Percentiles rank a stretch among this genome's conserved stretches.
Evolutionary conservation across 2,329 filamentous ascomycete genomes (phyloP).

Genomic region (Phoma sp.): DNA sequence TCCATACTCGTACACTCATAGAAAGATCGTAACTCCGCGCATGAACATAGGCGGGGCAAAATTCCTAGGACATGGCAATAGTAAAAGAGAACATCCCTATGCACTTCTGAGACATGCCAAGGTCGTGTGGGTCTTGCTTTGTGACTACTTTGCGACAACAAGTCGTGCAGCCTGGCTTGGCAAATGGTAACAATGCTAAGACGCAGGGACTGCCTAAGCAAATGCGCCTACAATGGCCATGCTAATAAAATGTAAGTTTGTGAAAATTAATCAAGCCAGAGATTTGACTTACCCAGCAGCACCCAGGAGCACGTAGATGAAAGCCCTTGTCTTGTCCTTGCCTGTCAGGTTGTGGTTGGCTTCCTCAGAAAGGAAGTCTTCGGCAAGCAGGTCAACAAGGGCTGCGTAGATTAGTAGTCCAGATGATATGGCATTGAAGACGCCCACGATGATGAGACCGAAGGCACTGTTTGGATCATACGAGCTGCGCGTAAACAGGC

Average conservation of each 20-base stretch:
- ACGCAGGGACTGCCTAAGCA: slow-evolving; percentile 29
- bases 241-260: slow-evolving; percentile 20
- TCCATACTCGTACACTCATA: slow-evolving; percentile 29
- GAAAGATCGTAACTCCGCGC: slow-evolving; percentile 17
- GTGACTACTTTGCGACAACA: not conserved
- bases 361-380: slow-evolving; percentile 67
- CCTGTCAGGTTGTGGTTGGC: slow-evolving; percentile 57
- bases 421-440: slow-evolving; percentile 72
- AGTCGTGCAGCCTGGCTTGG: not conserved
- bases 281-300: slow-evolving; percentile 37
- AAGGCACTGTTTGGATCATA: slow-evolving; percentile 71
- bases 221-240: slow-evolving; percentile 50
- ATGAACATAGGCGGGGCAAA: not conserved
- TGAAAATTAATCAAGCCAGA: too few relatives aligned
- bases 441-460: slow-evolving; percentile 68
- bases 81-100: not conserved
- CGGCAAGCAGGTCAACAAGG: slow-evolving; percentile 68
- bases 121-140: not conserved
- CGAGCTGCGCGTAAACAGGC: slow-evolving; percentile 62
- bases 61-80: not conserved
- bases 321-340: slow-evolving; percentile 63
- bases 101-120: not conserved
- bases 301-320: slow-evolving; percentile 51
- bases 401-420: slow-evolving; percentile 69
- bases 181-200: not conserved